These are phyloP conservation scores for Lecanicillium sp. DNA, from an alignment of 2,329 filamentous ascomycete species.

Conservation along the genomic window DNA sequence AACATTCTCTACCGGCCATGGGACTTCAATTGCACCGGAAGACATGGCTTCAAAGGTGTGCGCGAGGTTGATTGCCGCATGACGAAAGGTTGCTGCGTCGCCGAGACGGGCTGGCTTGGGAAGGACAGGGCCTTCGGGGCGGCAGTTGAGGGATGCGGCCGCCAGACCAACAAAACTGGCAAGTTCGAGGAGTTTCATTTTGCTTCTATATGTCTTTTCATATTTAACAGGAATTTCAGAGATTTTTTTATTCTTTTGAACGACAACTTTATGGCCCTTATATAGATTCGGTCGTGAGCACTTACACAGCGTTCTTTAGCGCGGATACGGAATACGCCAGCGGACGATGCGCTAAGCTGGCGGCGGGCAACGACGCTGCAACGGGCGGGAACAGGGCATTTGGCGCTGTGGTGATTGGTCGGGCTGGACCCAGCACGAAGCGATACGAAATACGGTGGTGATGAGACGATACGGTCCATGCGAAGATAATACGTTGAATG, in stretches of 20 bases:
- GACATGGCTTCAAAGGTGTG: slow-evolving; percentile 25
- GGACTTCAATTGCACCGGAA: slow-evolving; percentile 25
- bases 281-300: too few species aligned
- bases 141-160: slow-evolving; percentile 21
- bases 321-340: too few species aligned
- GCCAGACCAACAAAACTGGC: too few species aligned
- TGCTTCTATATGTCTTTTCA: too few species aligned
- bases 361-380: too few species aligned
- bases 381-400: not conserved
- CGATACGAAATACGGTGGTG: slow-evolving; percentile 4
- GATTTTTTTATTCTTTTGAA: not conserved
- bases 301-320: too few species aligned
- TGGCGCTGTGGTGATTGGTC: not conserved
- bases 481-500: too few species aligned
- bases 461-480: not conserved
- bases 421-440: not conserved
- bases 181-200: too few species aligned
- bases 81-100: slow-evolving; percentile 22
- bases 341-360: too few species aligned
- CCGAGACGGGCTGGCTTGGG: slow-evolving; percentile 25
- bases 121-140: slow-evolving; percentile 20
- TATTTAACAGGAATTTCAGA: too few species aligned
- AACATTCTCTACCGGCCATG: slow-evolving; percentile 29
- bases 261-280: not conserved
- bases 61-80: slow-evolving; percentile 25